Conservation (phyloP, 2,329 filamentous ascomycete genomes). For the Fusarium sp. region DNA sequence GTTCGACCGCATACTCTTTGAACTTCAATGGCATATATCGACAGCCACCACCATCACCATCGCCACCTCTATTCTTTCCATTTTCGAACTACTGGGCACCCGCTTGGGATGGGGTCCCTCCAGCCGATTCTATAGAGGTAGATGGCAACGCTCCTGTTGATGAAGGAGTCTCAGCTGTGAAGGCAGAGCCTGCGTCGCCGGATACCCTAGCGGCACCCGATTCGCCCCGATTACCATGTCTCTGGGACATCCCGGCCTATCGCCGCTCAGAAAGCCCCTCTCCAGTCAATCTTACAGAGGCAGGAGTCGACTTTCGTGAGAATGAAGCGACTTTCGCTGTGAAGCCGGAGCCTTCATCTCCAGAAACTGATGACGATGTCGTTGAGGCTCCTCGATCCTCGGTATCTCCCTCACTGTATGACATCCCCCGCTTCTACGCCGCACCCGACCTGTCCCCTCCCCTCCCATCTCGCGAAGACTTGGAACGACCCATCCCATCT, state of each 20-base stretch:
- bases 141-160: rapidly evolving
- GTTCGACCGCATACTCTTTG: no score
- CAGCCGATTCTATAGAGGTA: neutral
- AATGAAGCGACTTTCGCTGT: neutral
- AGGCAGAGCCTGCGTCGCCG: neutral
- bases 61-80: no score
- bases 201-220: neutral
- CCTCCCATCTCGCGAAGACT: neutral
- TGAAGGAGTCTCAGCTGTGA: rapidly evolving
- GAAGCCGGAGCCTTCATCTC: neutral
- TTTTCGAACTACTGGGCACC: no score
- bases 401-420: rapidly evolving
- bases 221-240: rapidly evolving
- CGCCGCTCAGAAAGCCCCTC: no score
- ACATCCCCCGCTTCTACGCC: neutral
- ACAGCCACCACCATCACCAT: no score
- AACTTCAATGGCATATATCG: no score
- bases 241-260: neutral
- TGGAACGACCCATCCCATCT: neutral
- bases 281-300: rapidly evolving
- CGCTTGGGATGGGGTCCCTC: no score
- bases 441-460: neutral
- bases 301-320: neutral
- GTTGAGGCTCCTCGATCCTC: neutral
- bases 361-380: neutral